Evolutionary conservation across 768 basidiomycete genomes (phyloP), one percentile per base, ranked within the genome.

Genomic region (Nidularia sp.): DNA sequence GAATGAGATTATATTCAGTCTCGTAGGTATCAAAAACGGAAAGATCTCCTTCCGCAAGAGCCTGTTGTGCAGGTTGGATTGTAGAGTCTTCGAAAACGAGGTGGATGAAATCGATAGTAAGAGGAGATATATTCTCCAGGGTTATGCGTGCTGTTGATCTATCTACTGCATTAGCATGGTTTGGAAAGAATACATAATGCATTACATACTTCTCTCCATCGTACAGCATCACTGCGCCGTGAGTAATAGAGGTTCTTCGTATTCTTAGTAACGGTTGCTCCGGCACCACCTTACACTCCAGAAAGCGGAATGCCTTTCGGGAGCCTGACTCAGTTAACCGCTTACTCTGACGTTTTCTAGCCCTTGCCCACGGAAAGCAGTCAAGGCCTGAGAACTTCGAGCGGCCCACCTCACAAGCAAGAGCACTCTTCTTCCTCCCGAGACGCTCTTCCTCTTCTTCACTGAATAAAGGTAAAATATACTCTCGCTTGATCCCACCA

Each of bases 221-320:
- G 62, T 96, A 98, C 48, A 98, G 73, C 92, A 97, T 96, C 25
- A 98, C 72, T 0, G 95, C 93, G 1, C 93, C 93, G 59, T 97
- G 93, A 1, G 90, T 95, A 18, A 97, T 71, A n/a, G 90, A 92
- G 12, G 88, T 90, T 62, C 90, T 76, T 51, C 90, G 79, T 64
- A 99, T 87, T 55, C 92, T 83, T 50, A 98, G 72, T 33, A 94
- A 67, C 6, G 97, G 97, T 62, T 94, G 91, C 60, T 92, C 86
- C 1, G 88, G 85, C 15, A 96, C 83, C 15, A 98, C 91, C 35
- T 78, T 74, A 66, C 88, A 95, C 62, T 94, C 84, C 60, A 95
- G 64, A 62, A 88, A 95, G 56, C 70, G 75, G 36, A 75, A 63
- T 45, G 67, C 52, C 25, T 57, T 54, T 45, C 56, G 68, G 55